Base-by-base conservation (phyloP, 148 eudicot genomes). In the Suaeda aralocaspica region DNA sequence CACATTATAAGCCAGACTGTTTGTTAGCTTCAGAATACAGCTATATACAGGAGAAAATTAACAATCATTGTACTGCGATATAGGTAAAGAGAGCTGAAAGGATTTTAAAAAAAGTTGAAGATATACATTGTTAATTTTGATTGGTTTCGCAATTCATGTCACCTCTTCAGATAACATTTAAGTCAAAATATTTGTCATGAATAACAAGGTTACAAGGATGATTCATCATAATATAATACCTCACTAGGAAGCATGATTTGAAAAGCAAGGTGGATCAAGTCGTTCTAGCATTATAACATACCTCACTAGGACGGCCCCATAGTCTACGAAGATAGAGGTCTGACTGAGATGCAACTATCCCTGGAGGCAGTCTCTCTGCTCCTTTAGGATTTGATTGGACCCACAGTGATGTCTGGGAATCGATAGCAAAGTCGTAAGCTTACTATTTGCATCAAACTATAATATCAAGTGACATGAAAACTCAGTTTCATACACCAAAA, bases 341-440 rank as follows among this genome's bases (percentile, higher is more conserved):
- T 25, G 89, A 83, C 62, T 80, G 73, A 26, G 89, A 19, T 33
- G 72, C 79, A 72, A 85, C 77, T 48, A 89, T 86, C 45, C 78
- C 88, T 59, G 94, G 94, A 8, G 90, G 89, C 57, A 86, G 76
- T 66, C 66, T 82, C 72, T 89, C 94, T 50, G 94, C 87, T n/a
- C 92, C 89, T 80, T 59, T 80, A 12, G 92, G 92, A 64, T 88
- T 85, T 64, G 89, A 82, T 28, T 76, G 77, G 19, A 74, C 81
- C 84, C 79, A 80, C 44, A 72, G 72, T 86, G 84, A 72, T 48
- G 71, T 22, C 64, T 55, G 3, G 49, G 60, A 68, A 59, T 9
- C 53, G 48, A 33, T 2, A 28, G 44, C 31, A 61, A 11, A 48
- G 0, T 65, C 31, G 21, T 41, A 2, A 29, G 25, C 5, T 64